phyloP scores from a whole-genome alignment of 805 yeast genomes.

The Pichia membranifaciens region DNA sequence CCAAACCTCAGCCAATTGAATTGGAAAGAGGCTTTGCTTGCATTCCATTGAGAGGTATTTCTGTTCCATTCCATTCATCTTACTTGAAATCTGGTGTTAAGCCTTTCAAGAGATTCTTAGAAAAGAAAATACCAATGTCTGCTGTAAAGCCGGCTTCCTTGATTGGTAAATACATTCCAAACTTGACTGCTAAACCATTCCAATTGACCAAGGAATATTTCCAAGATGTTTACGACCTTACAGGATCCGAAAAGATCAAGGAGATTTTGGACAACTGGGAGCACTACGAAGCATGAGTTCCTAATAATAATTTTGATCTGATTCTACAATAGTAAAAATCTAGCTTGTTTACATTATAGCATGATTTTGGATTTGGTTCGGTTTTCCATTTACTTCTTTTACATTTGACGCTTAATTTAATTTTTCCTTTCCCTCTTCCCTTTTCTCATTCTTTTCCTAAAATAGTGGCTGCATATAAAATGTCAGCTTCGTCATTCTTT shows the following conservation, averaged over 20 bases:
- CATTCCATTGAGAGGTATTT: constrained; percentile 95
- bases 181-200: constrained; percentile 97
- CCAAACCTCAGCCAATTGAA: constrained; percentile 94
- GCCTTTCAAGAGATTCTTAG: constrained; percentile 96
- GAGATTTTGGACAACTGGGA: constrained; percentile 94
- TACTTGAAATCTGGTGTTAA: constrained; percentile 97
- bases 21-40: constrained; percentile 97
- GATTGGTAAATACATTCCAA: constrained; percentile 95
- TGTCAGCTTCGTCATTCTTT: background rate
- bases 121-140: constrained; percentile 90
- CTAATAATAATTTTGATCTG: background rate
- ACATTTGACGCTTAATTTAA: background rate
- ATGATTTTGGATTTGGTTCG: background rate
- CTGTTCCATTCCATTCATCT: constrained; percentile 99
- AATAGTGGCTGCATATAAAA: background rate
- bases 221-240: constrained; percentile 89
- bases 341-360: background rate
- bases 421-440: constrained; percentile 1
- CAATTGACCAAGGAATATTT: constrained; percentile 94
- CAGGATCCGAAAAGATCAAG: constrained; percentile 88
- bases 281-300: constrained; percentile 50
- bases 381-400: background rate
- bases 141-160: constrained; percentile 93
- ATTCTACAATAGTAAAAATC: background rate
- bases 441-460: constrained; percentile 1